phyloP scores from a whole-genome alignment of 1,284 basidiomycete genomes.

The Rhodotorula sp. region DNA sequence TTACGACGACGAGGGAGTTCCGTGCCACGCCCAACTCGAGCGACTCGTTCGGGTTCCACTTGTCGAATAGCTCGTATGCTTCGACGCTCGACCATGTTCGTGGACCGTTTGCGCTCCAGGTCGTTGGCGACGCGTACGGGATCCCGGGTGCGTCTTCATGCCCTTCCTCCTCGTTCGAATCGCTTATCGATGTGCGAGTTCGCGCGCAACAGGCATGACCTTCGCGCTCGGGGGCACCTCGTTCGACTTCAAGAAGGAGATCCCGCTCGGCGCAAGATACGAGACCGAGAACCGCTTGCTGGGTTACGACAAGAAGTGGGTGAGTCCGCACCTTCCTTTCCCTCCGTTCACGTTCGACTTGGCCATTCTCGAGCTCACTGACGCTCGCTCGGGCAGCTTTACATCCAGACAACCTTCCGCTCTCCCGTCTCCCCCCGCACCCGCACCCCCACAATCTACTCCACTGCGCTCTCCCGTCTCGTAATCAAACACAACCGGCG shows the following conservation, averaged over 20 bases:
- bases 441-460: constrained; percentile 21
- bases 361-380: not conserved
- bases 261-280: constrained; percentile 21
- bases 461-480: constrained; percentile 17
- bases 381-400: constrained; percentile 6
- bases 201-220: not conserved
- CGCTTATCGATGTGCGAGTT: not conserved
- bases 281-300: constrained; percentile 19
- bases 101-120: constrained; percentile 19
- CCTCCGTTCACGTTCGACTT: not conserved
- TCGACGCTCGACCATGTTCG: constrained; percentile 26
- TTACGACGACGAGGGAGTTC: constrained; percentile 7
- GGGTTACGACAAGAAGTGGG: constrained; percentile 37
- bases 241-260: constrained; percentile 29
- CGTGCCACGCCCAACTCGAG: constrained; percentile 14
- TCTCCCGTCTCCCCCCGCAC: not conserved
- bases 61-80: constrained; percentile 14
- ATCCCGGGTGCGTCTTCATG: not conserved
- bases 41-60: constrained; percentile 33
- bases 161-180: too few relatives aligned
- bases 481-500: constrained; percentile 32
- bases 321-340: not conserved
- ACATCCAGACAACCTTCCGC: constrained; percentile 27
- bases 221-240: constrained; percentile 23
- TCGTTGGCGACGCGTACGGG: constrained; percentile 19